Conservation (phyloP, 2,329 filamentous ascomycete species). For the Fusarium tricinctum region DNA sequence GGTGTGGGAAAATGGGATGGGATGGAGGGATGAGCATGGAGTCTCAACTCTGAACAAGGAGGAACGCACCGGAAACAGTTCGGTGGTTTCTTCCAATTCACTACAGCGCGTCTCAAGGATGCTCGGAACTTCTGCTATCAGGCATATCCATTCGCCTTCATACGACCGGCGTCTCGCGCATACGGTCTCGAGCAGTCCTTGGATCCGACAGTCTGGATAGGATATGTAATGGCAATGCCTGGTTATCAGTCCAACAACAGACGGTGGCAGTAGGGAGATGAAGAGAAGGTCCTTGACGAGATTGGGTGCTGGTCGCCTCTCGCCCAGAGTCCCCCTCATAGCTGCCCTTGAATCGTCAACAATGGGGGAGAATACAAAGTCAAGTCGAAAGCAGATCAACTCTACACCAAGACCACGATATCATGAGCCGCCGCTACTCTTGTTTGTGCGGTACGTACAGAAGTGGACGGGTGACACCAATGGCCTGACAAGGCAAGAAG, state of each 20-base stretch:
- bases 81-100: conserved; percentile 23
- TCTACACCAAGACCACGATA: conserved; percentile 1
- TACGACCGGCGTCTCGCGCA: conserved; percentile 29
- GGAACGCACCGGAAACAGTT: conserved; percentile 39
- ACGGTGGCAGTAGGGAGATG: conserved; percentile 21
- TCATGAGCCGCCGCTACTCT: background rate
- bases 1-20: conserved; percentile 29
- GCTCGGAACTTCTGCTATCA: conserved; percentile 23
- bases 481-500: conserved; percentile 20
- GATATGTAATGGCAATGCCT: conserved; percentile 39
- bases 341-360: conserved; percentile 3
- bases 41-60: conserved; percentile 33
- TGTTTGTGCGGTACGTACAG: background rate
- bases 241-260: conserved; percentile 13
- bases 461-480: conserved; percentile 25
- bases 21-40: conserved; percentile 22
- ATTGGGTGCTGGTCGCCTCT: conserved; percentile 10
- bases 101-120: conserved; percentile 24
- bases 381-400: background rate
- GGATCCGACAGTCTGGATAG: conserved; percentile 42
- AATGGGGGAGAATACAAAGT: background rate
- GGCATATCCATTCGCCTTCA: conserved; percentile 16
- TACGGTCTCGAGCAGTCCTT: conserved; percentile 41
- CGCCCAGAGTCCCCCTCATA: conserved; percentile 1
- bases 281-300: conserved; percentile 10